A percentile compares a stretch with the other conserved stretches of the same genome.
phyloP scores from a whole-genome alignment of 495 filamentous ascomycete species.

The Aspergillus taichungensis region DNA sequence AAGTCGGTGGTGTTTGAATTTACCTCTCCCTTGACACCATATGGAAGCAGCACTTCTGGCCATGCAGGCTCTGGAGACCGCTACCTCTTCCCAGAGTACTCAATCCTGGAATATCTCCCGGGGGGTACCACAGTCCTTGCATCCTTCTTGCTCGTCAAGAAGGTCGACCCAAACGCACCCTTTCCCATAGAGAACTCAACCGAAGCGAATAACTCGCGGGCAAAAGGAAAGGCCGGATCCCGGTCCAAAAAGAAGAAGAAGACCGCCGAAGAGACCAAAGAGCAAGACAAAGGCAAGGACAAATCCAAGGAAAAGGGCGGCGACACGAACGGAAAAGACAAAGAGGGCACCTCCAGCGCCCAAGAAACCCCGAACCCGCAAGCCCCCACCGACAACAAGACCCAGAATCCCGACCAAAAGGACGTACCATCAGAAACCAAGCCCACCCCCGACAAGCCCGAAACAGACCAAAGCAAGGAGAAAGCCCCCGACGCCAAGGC shows the following conservation, averaged over 20 bases:
- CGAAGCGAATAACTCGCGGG: slow-evolving; percentile 18
- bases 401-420: slow-evolving; percentile 4
- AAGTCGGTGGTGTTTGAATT: slow-evolving; percentile 80
- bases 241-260: slow-evolving; percentile 32
- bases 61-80: slow-evolving; percentile 70
- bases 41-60: slow-evolving; percentile 44
- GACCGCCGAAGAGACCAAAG: slow-evolving; percentile 22
- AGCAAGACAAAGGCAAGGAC: slow-evolving; percentile 15
- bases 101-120: slow-evolving; percentile 65
- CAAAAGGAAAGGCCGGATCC: slow-evolving; percentile 23
- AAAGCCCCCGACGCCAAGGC: slow-evolving; percentile 11
- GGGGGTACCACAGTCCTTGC: slow-evolving; percentile 40
- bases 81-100: slow-evolving; percentile 80
- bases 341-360: background rate
- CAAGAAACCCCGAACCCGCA: background rate
- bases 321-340: slow-evolving; percentile 4
- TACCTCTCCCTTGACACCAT: slow-evolving; percentile 40
- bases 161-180: slow-evolving; percentile 37
- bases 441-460: background rate
- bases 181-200: slow-evolving; percentile 29
- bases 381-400: slow-evolving; percentile 3
- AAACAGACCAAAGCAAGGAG: background rate
- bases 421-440: background rate
- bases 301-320: slow-evolving; percentile 1
- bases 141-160: slow-evolving; percentile 43